These are phyloP conservation scores for Alternaria brassicae DNA, from an alignment of 2,329 filamentous ascomycete genomes.

Conservation along the genomic window DNA sequence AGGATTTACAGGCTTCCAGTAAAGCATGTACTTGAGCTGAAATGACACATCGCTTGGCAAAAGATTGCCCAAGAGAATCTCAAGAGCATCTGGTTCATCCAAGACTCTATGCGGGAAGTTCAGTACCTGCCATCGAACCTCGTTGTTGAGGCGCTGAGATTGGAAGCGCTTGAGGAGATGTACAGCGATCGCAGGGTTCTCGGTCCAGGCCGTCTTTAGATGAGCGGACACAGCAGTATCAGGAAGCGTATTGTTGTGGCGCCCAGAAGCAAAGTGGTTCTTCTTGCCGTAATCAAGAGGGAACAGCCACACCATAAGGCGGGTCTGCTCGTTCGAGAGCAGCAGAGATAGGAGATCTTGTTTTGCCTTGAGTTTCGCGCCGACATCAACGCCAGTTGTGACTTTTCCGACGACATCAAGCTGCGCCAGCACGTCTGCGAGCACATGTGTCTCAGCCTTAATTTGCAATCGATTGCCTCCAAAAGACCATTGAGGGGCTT, in stretches of 20 bases:
- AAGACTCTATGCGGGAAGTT: conserved; percentile 85
- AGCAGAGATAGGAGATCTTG: conserved; percentile 83
- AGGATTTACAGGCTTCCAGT: conserved; percentile 91
- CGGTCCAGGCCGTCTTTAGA: conserved; percentile 83
- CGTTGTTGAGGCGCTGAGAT: conserved; percentile 72
- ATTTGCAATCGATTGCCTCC: conserved; percentile 92
- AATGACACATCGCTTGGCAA: conserved; percentile 80
- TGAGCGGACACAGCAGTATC: conserved; percentile 66
- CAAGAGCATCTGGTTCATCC: conserved; percentile 79
- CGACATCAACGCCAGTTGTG: conserved; percentile 56
- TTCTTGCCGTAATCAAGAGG: conserved; percentile 73
- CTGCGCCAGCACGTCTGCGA: conserved; percentile 74
- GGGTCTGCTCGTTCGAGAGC: conserved; percentile 81
- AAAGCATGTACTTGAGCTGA: conserved; percentile 91
- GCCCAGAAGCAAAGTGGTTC: conserved; percentile 57
- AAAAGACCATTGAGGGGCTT: conserved; percentile 88
- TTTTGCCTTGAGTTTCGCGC: conserved; percentile 75
- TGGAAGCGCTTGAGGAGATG: conserved; percentile 82
- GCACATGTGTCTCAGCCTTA: conserved; percentile 86
- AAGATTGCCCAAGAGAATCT: conserved; percentile 77
- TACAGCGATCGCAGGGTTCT: conserved; percentile 85
- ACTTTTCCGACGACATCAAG: conserved; percentile 70
- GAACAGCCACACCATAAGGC: conserved; percentile 87
- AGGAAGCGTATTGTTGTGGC: conserved; percentile 51
- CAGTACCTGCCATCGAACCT: conserved; percentile 80